Evolutionary conservation across 2,329 filamentous ascomycete species (phyloP).

Genomic region (Metarhizium rileyi): DNA sequence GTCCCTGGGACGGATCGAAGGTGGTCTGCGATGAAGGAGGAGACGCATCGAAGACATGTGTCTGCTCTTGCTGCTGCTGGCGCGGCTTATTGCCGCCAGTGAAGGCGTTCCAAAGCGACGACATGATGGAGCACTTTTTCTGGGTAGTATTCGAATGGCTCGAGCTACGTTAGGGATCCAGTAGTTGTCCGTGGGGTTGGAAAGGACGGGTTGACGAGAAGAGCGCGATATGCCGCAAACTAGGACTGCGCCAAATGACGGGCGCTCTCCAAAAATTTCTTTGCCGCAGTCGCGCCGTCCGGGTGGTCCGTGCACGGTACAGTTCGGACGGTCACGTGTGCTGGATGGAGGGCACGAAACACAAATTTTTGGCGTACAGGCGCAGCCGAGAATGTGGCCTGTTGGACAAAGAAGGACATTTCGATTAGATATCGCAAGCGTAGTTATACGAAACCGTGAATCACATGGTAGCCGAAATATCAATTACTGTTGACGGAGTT

Average conservation of each 20-base stretch:
- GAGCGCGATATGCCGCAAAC: slow-evolving; percentile 11
- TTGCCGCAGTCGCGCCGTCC: slow-evolving; percentile 2
- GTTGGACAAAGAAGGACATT: no score
- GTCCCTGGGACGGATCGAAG: slow-evolving; percentile 63
- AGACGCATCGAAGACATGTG: slow-evolving; percentile 28
- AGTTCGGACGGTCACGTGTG: slow-evolving; percentile 5
- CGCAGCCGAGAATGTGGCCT: no score
- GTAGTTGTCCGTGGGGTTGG: slow-evolving; percentile 2
- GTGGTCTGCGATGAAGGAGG: slow-evolving; percentile 42
- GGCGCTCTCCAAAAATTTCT: slow-evolving; percentile 8
- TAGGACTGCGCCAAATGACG: slow-evolving; percentile 1
- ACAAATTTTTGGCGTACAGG: not conserved
- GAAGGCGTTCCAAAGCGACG: slow-evolving; percentile 51
- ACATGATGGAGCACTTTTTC: slow-evolving; percentile 30
- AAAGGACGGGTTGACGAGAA: slow-evolving; percentile 8
- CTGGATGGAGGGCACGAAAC: no score
- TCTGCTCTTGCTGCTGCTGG: slow-evolving; percentile 26
- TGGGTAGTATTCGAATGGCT: not conserved
- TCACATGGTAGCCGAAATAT: no score
- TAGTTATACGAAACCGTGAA: no score
- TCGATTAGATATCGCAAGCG: no score
- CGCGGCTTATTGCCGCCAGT: slow-evolving; percentile 47
- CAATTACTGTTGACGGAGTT: no score
- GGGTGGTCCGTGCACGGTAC: slow-evolving; percentile 3
- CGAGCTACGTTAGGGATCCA: slow-evolving; percentile 4